Evolutionary conservation across 305 asterid genomes (phyloP).

Genomic region (Solanum hybrid): DNA sequence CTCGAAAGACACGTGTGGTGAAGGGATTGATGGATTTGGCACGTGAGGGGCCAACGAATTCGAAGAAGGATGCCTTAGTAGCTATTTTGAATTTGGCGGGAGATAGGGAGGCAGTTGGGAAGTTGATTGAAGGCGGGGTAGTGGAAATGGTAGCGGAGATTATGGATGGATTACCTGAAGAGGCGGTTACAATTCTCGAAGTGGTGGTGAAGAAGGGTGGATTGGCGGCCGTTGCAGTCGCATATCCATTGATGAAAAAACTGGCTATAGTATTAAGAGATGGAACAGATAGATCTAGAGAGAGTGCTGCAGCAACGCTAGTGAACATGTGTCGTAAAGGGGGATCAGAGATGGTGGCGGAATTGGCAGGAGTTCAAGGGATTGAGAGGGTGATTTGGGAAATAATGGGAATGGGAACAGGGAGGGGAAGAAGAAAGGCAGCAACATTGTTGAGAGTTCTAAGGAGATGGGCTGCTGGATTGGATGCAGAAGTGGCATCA

Average conservation of each 20-base stretch:
- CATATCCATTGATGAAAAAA: conserved; percentile 39
- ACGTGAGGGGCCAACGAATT: conserved; percentile 41
- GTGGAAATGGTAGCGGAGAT: conserved; percentile 56
- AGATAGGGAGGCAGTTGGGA: conserved; percentile 67
- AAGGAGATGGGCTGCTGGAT: conserved; percentile 92
- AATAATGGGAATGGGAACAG: conserved; percentile 77
- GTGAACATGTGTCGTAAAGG: conserved; percentile 77
- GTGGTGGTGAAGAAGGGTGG: conserved; percentile 79
- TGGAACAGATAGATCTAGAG: conserved; percentile 62
- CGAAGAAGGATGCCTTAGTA: conserved; percentile 74
- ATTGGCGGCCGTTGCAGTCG: conserved; percentile 45
- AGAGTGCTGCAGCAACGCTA: conserved; percentile 67
- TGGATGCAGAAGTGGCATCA: conserved; percentile 30
- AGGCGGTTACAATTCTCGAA: conserved; percentile 69
- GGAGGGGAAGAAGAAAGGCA: conserved; percentile 72
- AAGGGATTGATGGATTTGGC: conserved; percentile 67
- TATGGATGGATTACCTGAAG: conserved; percentile 55
- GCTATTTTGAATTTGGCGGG: conserved; percentile 76
- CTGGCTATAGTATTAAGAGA: conserved; percentile 46
- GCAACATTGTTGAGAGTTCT: conserved; percentile 66
- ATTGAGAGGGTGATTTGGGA: conserved; percentile 90
- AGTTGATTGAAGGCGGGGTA: conserved; percentile 68
- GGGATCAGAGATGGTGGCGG: conserved; percentile 71
- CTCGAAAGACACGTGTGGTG: conserved; percentile 53
- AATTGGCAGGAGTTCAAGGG: conserved; percentile 55